Conservation (phyloP, 2,329 filamentous ascomycete species). For the Sclerotinia spermophila region DNA sequence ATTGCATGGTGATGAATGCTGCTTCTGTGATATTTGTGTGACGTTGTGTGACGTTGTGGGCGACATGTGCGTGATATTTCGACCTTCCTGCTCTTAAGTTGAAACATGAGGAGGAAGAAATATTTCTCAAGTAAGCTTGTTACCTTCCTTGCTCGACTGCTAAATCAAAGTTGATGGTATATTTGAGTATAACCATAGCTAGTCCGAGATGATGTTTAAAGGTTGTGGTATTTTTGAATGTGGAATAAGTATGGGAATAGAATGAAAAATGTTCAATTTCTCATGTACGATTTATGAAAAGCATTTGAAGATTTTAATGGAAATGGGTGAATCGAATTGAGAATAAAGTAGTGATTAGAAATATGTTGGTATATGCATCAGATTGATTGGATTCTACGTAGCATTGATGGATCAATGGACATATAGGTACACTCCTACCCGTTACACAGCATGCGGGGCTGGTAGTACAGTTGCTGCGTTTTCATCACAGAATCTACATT, state of each 20-base stretch:
- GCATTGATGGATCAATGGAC: neutral
- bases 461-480: neutral
- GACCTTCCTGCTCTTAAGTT: no score
- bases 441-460: neutral
- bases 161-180: neutral
- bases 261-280: neutral
- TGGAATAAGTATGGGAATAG: neutral
- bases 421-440: neutral
- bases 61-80: neutral
- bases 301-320: neutral
- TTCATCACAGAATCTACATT: neutral
- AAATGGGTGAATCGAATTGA: neutral
- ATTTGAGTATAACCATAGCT: neutral
- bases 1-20: neutral
- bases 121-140: neutral
- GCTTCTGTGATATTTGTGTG: neutral
- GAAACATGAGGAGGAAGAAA: neutral
- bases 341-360: neutral
- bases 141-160: no score
- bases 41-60: neutral
- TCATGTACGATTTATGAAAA: neutral
- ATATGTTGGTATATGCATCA: neutral
- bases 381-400: neutral
- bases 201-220: neutral
- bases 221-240: neutral